Percentiles rank a stretch among this genome's conserved stretches.
Conservation (phyloP, 2,329 filamentous ascomycete species). For the Beauveria sp. region DNA sequence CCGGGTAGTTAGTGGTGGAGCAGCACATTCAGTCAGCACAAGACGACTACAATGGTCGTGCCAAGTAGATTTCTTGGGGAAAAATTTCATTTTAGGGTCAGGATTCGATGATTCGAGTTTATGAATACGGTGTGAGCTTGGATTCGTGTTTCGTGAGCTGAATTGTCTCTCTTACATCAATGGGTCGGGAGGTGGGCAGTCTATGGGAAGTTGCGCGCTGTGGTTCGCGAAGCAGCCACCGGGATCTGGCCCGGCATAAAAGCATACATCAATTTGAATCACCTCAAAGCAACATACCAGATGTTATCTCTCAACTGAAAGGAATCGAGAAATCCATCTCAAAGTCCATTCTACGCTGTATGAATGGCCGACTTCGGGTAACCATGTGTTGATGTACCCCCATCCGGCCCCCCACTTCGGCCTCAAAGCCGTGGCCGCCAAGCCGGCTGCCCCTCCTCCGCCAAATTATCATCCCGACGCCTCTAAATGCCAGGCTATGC, state of each 20-base stretch:
- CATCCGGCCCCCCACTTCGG: conserved; percentile 21
- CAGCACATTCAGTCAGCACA: neutral
- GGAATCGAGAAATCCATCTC: neutral
- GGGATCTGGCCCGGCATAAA: too few relatives aligned
- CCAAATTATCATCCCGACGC: neutral
- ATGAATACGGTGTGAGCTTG: too few relatives aligned
- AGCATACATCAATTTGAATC: too few relatives aligned
- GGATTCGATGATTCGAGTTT: too few relatives aligned
- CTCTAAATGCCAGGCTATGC: neutral
- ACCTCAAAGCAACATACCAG: too few relatives aligned
- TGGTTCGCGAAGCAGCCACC: neutral
- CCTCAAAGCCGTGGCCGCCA: conserved; percentile 19
- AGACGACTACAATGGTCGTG: neutral
- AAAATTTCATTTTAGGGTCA: too few relatives aligned
- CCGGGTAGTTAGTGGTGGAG: neutral
- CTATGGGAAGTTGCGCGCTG: too few relatives aligned
- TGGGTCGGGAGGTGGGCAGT: too few relatives aligned
- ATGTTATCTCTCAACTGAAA: too few relatives aligned
- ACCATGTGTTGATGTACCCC: conserved; percentile 23
- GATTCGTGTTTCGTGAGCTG: too few relatives aligned
- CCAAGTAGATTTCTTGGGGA: neutral
- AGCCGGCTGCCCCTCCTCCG: neutral
- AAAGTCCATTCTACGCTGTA: too few relatives aligned
- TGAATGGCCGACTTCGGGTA: conserved; percentile 13
- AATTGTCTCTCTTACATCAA: too few relatives aligned